A percentile compares a stretch with the other conserved stretches of the same genome.
Evolutionary conservation across 2,329 filamentous ascomycete species (phyloP).

Genomic region (Zasmidium citrigriseum): DNA sequence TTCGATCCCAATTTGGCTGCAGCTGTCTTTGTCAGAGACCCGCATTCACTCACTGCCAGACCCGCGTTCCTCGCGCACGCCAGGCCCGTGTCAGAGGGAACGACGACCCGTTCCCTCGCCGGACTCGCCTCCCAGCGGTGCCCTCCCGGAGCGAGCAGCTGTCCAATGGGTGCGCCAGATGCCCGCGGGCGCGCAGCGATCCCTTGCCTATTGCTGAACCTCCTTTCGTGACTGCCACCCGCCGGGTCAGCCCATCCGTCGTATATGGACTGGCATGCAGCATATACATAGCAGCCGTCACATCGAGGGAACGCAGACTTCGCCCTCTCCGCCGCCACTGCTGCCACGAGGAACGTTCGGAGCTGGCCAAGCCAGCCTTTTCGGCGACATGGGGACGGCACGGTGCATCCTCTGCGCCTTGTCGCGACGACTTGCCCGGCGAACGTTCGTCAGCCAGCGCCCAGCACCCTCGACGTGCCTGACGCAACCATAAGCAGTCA

Average conservation of each 20-base stretch:
- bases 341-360: not conserved
- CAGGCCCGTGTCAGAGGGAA: too few relatives aligned
- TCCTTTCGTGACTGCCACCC: not conserved
- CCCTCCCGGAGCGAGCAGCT: not conserved
- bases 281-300: not conserved
- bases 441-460: not conserved
- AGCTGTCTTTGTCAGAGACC: conserved; percentile 5
- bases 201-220: not conserved
- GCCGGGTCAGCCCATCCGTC: not conserved
- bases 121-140: not conserved
- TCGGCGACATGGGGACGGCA: too few relatives aligned
- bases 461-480: not conserved
- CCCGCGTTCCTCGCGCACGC: not conserved
- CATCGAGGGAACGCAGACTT: not conserved
- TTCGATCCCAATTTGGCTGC: not conserved
- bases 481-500: not conserved
- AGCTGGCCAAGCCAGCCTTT: conserved; percentile 1
- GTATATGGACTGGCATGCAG: conserved; percentile 4
- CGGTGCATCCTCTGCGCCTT: not conserved
- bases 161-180: not conserved
- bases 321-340: not conserved
- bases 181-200: not conserved
- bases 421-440: not conserved
- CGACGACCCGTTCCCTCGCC: not conserved
- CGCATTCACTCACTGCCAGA: not conserved